These are phyloP conservation scores for Starmerella tilneyi DNA, from an alignment of 805 yeast species.

Conservation along the genomic window DNA sequence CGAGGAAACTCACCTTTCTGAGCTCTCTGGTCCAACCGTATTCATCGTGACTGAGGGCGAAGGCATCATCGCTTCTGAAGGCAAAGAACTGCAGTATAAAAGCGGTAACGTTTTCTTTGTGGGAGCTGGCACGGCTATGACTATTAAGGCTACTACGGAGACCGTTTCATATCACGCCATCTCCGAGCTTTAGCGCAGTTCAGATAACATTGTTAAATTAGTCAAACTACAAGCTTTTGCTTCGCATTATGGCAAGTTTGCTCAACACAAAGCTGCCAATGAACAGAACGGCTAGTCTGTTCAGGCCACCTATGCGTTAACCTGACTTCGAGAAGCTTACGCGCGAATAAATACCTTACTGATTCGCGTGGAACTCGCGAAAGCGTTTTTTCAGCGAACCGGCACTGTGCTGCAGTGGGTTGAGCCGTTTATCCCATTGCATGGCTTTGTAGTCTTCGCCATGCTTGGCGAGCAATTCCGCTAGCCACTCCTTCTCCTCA, in stretches of 20 bases:
- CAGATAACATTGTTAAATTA: not conserved
- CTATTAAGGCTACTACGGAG: conserved; percentile 34
- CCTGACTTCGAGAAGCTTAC: too few relatives aligned
- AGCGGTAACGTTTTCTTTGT: conserved; percentile 77
- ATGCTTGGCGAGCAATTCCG: conserved; percentile 54
- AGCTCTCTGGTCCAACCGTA: conserved; percentile 77
- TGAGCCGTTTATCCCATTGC: conserved; percentile 85
- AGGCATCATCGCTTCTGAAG: conserved; percentile 44
- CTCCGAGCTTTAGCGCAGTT: conserved; percentile 48
- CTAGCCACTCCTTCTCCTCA: conserved; percentile 68
- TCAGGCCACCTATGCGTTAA: too few relatives aligned
- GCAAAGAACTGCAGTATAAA: conserved; percentile 41
- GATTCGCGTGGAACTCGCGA: conserved; percentile 35
- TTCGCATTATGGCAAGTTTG: too few relatives aligned
- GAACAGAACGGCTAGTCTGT: too few relatives aligned
- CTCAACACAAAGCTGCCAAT: too few relatives aligned
- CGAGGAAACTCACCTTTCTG: conserved; percentile 46
- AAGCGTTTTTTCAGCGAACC: conserved; percentile 73
- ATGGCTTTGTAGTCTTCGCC: conserved; percentile 83
- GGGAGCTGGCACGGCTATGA: conserved; percentile 63
- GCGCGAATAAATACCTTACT: not conserved
- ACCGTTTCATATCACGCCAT: conserved; percentile 86
- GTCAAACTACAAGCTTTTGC: too few relatives aligned
- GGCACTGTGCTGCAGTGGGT: conserved; percentile 71
- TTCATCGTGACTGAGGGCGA: conserved; percentile 72